Percentiles rank a stretch among this genome's conserved stretches.
Evolutionary conservation across 202 grass and related monocot species (phyloP).

Genomic region (Eragrostis tef): DNA sequence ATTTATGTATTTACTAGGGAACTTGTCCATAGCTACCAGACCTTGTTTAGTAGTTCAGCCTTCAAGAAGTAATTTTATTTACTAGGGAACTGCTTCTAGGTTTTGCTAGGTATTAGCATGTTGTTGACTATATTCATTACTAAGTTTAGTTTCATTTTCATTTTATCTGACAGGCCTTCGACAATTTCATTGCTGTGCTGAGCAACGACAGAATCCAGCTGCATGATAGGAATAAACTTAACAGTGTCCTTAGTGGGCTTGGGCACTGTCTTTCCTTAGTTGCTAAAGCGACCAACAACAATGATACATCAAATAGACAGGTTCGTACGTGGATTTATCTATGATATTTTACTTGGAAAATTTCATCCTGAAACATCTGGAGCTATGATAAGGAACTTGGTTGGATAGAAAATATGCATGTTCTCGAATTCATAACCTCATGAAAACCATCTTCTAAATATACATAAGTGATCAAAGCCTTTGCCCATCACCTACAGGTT

Average conservation of each 20-base stretch:
- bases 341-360: slow-evolving; percentile 3
- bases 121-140: slow-evolving; percentile 30
- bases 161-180: slow-evolving; percentile 65
- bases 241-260: slow-evolving; percentile 80
- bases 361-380: background rate
- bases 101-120: slow-evolving; percentile 9
- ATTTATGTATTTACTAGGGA: background rate
- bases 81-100: background rate
- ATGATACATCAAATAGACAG: slow-evolving; percentile 50
- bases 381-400: slow-evolving; percentile 12
- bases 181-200: slow-evolving; percentile 75
- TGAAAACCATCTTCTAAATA: slow-evolving; percentile 7
- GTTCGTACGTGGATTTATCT: slow-evolving; percentile 44
- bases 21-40: background rate
- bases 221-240: slow-evolving; percentile 91
- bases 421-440: slow-evolving; percentile 4
- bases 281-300: slow-evolving; percentile 44
- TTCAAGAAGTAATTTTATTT: slow-evolving; percentile 7
- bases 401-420: slow-evolving; percentile 27
- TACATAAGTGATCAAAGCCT: slow-evolving; percentile 26
- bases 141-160: slow-evolving; percentile 39
- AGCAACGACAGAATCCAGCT: slow-evolving; percentile 78
- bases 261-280: slow-evolving; percentile 76
- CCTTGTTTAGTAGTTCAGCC: background rate
- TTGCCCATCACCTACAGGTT: slow-evolving; percentile 40